Base-by-base conservation (phyloP, 768 basidiomycete genomes). In the Tubosaeta sp. region DNA sequence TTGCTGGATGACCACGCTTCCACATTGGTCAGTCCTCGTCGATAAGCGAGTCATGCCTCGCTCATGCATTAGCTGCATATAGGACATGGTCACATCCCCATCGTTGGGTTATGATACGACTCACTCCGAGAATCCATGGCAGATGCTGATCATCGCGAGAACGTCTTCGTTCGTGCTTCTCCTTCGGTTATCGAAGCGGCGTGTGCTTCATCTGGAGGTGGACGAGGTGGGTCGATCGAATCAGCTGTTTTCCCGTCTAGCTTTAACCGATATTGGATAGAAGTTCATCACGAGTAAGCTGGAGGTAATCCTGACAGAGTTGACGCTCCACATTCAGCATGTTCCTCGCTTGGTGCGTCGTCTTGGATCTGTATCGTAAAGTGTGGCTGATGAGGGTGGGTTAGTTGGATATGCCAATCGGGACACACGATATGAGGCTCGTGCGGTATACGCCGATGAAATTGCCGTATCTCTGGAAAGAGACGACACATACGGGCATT, bases 131-230 rank as follows among this genome's bases (percentile, higher is more conserved):
- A 40, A 14, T 4, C 41, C 46, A 5, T 55, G 53, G 55, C 48
- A 55, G 21, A 62, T 62, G 58, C 16, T 64, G 40, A 44, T 65
- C 52, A 46, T 64, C 45, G 55, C 55, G 11, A 55, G 46, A 21
- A 19, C 36, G n/a, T 53, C 57, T 1, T 53, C 63, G 31, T 63
- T 59, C 19, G 52, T 62, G 44, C 46, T 63, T 14, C 48, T 63
- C 25, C 1, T 64, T 7, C 52, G 60, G 18, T 24, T 64, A 6
- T 59, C 63, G 0, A 49, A 48, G 32, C n/a, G 3, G 6, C 58
- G 63, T 3, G 55, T 64, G 22, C 52, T 64, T 30, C 49, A 62
- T 6, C 35, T 64, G 32, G 62, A 64, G 27, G 62, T 64, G 41
- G 58, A 62, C 52, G 63, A 65, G 49, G 39, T 35, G 18, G 14